Percentiles rank a stretch among this genome's conserved stretches.
These are phyloP conservation scores for Wickerhamomyces bovis DNA, from an alignment of 805 yeast species.

Conservation along the genomic window DNA sequence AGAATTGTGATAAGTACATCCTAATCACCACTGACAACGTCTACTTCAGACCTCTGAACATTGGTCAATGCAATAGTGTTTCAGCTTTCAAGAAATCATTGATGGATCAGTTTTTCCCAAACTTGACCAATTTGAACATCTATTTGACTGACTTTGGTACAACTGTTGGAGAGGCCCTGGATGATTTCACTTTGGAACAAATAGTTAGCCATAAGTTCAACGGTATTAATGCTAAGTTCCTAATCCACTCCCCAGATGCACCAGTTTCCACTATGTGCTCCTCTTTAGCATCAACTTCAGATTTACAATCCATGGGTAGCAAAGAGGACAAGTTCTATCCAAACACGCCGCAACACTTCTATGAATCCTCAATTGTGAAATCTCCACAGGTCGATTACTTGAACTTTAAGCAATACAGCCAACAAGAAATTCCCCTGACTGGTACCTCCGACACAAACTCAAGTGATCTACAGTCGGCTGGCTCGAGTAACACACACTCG, in stretches of 20 bases:
- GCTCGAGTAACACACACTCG: neutral
- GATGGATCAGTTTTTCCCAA: constrained; percentile 29
- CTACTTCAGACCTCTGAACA: constrained; percentile 45
- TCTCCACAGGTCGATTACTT: constrained; percentile 41
- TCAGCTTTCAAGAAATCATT: constrained; percentile 36
- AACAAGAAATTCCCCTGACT: neutral
- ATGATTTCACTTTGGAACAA: constrained; percentile 39
- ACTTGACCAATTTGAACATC: constrained; percentile 28
- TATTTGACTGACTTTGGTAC: constrained; percentile 68
- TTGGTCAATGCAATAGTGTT: constrained; percentile 25
- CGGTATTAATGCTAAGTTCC: constrained; percentile 30
- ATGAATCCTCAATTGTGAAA: constrained; percentile 36
- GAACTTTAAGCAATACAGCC: constrained; percentile 38
- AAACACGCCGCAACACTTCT: constrained; percentile 63
- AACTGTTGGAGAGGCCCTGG: constrained; percentile 49
- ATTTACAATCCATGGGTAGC: constrained; percentile 47
- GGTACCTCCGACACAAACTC: neutral
- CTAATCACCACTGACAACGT: constrained; percentile 61
- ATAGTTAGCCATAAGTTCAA: constrained; percentile 31
- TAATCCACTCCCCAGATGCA: constrained; percentile 26
- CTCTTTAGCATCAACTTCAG: constrained; percentile 36
- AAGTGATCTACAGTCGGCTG: neutral
- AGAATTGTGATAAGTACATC: constrained; percentile 33
- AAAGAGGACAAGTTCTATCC: constrained; percentile 43
- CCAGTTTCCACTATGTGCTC: constrained; percentile 37